Evolutionary conservation across 2,329 filamentous ascomycete species (phyloP).

Genomic region (Rhynchosporium agropyri): DNA sequence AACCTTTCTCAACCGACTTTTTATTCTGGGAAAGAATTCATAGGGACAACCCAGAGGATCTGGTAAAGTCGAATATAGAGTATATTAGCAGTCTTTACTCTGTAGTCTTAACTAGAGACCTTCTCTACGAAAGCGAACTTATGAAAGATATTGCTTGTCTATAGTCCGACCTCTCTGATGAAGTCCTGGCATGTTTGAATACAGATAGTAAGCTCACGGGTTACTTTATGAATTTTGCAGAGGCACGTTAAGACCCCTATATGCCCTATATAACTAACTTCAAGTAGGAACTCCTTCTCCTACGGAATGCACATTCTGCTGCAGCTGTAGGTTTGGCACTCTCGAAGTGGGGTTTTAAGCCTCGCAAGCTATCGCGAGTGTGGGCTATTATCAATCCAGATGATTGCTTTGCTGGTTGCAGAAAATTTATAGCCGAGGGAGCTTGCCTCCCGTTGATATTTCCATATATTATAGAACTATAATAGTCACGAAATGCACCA

Average conservation of each 20-base stretch:
- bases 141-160: neutral
- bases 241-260: neutral
- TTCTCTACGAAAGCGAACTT: neutral
- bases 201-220: neutral
- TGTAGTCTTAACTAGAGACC: neutral
- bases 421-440: neutral
- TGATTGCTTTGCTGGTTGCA: neutral
- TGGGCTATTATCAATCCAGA: neutral
- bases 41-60: neutral
- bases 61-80: neutral
- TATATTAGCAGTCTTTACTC: neutral
- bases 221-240: neutral
- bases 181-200: neutral
- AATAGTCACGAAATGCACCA: neutral
- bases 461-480: neutral
- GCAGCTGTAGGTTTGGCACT: neutral
- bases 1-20: constrained; percentile 2
- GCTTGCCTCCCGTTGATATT: neutral
- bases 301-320: neutral
- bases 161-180: neutral
- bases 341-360: neutral
- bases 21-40: neutral
- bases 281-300: neutral
- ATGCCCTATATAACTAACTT: neutral
- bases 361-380: neutral